A percentile compares a stretch with the other conserved stretches of the same genome.
These are phyloP conservation scores for Daedaleopsis nitida DNA, from an alignment of 768 basidiomycete species.

Conservation along the genomic window DNA sequence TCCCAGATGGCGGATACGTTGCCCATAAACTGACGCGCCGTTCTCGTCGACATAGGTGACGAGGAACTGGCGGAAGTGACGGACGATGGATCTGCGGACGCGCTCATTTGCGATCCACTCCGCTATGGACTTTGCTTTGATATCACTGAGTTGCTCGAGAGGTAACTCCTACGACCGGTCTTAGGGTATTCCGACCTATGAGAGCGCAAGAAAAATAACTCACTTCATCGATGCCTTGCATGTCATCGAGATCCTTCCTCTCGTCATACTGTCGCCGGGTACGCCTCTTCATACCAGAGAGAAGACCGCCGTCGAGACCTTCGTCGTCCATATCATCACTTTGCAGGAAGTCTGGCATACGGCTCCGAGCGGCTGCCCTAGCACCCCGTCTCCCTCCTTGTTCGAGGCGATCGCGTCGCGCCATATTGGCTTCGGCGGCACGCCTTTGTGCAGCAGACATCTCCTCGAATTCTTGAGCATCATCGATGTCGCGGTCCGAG, in stretches of 20 bases:
- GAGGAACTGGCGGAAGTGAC: conserved; percentile 93
- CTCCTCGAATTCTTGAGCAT: conserved; percentile 69
- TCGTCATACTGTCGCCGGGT: conserved; percentile 95
- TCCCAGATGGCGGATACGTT: conserved; percentile 89
- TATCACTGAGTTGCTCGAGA: conserved; percentile 93
- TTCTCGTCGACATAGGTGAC: conserved; percentile 95
- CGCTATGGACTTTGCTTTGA: conserved; percentile 95
- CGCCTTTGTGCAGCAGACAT: conserved; percentile 72
- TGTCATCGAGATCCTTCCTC: conserved; percentile 84
- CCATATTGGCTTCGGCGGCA: conserved; percentile 86
- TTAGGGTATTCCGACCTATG: too few species aligned
- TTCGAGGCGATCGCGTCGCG: conserved; percentile 78
- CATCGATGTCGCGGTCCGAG: conserved; percentile 85
- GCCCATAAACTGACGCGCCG: conserved; percentile 91
- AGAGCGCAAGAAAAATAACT: conserved; percentile 28
- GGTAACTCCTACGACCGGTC: conserved; percentile 73
- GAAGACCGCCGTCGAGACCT: conserved; percentile 59
- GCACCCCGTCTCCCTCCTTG: conserved; percentile 65
- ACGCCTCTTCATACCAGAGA: conserved; percentile 75
- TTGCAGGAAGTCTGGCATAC: conserved; percentile 86
- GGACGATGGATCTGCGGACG: conserved; percentile 85
- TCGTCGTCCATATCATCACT: conserved; percentile 81
- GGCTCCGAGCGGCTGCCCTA: conserved; percentile 76
- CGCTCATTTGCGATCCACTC: conserved; percentile 97
- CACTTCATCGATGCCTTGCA: conserved; percentile 87